A percentile compares a stretch with the other conserved stretches of the same genome.
Conservation (phyloP, 257 asterid genomes). For the Solanum chiquidenum region DNA sequence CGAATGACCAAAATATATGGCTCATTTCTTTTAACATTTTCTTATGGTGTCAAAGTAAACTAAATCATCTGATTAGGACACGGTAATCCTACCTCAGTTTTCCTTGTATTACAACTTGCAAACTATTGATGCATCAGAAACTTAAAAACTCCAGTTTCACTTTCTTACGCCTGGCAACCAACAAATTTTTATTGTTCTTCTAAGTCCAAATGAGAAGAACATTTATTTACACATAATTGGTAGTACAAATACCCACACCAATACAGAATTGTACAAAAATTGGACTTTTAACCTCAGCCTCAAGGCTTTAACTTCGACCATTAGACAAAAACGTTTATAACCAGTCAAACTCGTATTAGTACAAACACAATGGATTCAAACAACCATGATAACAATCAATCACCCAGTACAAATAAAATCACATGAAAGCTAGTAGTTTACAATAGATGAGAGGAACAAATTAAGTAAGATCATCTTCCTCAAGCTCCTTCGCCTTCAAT, state of each 20-base stretch:
- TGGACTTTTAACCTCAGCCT: neutral
- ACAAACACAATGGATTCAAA: neutral
- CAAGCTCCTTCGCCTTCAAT: slow-evolving; percentile 84
- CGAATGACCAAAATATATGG: neutral
- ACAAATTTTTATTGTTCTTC: neutral
- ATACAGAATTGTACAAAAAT: neutral
- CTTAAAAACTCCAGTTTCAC: neutral
- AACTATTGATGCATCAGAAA: neutral
- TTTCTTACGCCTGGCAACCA: neutral
- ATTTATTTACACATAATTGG: neutral
- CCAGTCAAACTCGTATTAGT: neutral
- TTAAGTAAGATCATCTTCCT: slow-evolving; percentile 91
- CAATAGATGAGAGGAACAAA: neutral
- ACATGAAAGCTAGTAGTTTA: neutral
- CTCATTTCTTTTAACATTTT: neutral
- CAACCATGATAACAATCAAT: neutral
- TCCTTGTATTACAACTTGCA: neutral
- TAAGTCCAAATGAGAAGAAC: neutral
- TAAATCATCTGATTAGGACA: neutral
- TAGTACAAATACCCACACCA: neutral
- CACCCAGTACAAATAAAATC: slow-evolving; percentile 3
- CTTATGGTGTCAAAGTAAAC: neutral
- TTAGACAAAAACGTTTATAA: neutral
- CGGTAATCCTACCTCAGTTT: neutral
- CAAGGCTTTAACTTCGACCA: neutral